These are phyloP conservation scores for Agaricus subrufescens DNA, from an alignment of 768 basidiomycete genomes.

Conservation along the genomic window DNA sequence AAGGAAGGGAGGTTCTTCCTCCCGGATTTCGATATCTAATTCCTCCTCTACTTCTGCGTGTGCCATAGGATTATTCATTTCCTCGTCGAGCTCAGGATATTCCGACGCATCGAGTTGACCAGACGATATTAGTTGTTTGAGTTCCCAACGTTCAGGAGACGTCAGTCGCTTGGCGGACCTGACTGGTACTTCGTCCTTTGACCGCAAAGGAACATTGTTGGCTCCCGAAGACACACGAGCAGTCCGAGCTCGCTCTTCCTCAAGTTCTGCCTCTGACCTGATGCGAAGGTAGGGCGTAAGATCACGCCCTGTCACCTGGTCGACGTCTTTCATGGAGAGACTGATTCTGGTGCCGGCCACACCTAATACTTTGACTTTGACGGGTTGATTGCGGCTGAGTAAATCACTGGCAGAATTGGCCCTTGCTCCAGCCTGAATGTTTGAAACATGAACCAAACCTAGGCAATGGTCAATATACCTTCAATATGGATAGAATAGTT, in stretches of 20 bases:
- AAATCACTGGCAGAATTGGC: constrained; percentile 86
- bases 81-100: constrained; percentile 90
- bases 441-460: constrained; percentile 99
- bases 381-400: constrained; percentile 74
- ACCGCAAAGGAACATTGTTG: constrained; percentile 77
- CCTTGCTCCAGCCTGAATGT: constrained; percentile 80
- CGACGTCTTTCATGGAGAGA: constrained; percentile 97
- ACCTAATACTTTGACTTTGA: constrained; percentile 97
- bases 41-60: constrained; percentile 93
- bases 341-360: constrained; percentile 76
- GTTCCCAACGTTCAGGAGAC: constrained; percentile 98
- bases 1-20: constrained; percentile 95
- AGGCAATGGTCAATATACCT: constrained; percentile 10
- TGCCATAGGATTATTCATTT: constrained; percentile 68
- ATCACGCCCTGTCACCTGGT: constrained; percentile 85
- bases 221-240: constrained; percentile 72
- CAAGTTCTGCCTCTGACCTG: constrained; percentile 90
- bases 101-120: constrained; percentile 90
- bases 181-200: constrained; percentile 49
- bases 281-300: constrained; percentile 93
- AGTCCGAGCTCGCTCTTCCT: constrained; percentile 66
- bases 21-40: constrained; percentile 93
- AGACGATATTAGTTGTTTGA: constrained; percentile 97
- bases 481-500: constrained; percentile 6
- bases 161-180: constrained; percentile 87